Evolutionary conservation across 495 filamentous ascomycete species (phyloP), one percentile per base, ranked within the genome.

Genomic region (Hyphodiscus hymeniophilus): DNA sequence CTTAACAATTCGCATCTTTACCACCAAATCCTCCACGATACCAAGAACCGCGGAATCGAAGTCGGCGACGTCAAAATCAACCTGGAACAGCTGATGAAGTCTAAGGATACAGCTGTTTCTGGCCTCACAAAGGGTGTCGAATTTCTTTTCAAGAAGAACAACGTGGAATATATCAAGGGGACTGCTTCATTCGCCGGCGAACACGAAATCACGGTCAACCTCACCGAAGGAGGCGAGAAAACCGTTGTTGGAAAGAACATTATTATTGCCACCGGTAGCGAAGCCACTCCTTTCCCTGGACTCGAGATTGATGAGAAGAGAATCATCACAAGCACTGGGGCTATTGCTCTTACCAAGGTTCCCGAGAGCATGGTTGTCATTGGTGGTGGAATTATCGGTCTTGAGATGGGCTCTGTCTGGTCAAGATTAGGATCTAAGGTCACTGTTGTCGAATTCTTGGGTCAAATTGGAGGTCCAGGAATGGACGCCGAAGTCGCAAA

Each of bases 1-100:
- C 87, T 98, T 65, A 97, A 98, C 82, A 98, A 97, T 76, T 95
- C 94, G 55, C 87, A 95, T 67, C 80, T 98, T 44, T 97, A 97
- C 79, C 92, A 98, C 75, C 84, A 89, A 71, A 84, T 96, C 60
- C 81, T 91, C 35, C 92, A 98, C 73, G 92, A 98, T 72, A 88
- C 85, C 44, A 95, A 97, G 74, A 82, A 85, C 67, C 89, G 92
- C 63, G 92, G 92, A 65, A 98, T 98, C 67, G 86, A 88, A 54
- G 92, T 98, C 57, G 86, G 85, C 58, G 87, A 94, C 71, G 91
- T 97, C 60, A 92, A 92, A 67, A 84, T 98, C 65, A 95, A 98
- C 76, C 74, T 98, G 24, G 66, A 70, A 58, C 82, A 92, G 64
- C 87, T 98, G 82, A 94, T 98, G 89, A 90, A 94, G 72, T 91